Percentiles rank a stretch among this genome's conserved stretches.
Conservation (phyloP, 176 grass and related monocot genomes). For the Typha latifolia region DNA sequence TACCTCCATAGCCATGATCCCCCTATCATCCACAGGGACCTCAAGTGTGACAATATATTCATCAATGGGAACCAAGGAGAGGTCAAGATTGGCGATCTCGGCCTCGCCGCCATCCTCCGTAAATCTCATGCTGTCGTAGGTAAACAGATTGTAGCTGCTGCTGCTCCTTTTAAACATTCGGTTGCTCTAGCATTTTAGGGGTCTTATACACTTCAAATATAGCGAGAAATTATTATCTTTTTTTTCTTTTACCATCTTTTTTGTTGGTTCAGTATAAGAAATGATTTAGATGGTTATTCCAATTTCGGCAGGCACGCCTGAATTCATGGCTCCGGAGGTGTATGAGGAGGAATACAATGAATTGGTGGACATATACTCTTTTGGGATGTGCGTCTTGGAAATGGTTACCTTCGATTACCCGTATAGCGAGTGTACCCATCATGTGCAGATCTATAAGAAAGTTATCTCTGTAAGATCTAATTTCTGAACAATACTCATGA, state of each 20-base stretch:
- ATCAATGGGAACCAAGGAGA: constrained; percentile 91
- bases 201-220: too few relatives aligned
- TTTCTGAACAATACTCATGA: not conserved
- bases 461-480: constrained; percentile 67
- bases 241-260: too few relatives aligned
- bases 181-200: too few relatives aligned
- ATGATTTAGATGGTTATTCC: too few relatives aligned
- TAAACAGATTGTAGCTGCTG: too few relatives aligned
- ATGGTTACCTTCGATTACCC: constrained; percentile 98
- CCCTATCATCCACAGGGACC: constrained; percentile 90
- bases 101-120: constrained; percentile 85
- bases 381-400: constrained; percentile 96
- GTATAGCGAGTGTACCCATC: constrained; percentile 80
- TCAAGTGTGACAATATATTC: constrained; percentile 98
- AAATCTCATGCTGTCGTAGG: constrained; percentile 81
- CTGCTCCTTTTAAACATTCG: too few relatives aligned
- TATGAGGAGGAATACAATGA: constrained; percentile 98
- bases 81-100: constrained; percentile 95
- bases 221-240: too few relatives aligned
- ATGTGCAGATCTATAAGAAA: constrained; percentile 94
- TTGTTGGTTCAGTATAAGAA: too few relatives aligned
- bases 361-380: constrained; percentile 93
- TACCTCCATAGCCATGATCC: constrained; percentile 90
- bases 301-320: constrained; percentile 54
- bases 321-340: constrained; percentile 99